Evolutionary conservation across 306 rosid genomes (phyloP).

Genomic region (Acacia melanoxylon): DNA sequence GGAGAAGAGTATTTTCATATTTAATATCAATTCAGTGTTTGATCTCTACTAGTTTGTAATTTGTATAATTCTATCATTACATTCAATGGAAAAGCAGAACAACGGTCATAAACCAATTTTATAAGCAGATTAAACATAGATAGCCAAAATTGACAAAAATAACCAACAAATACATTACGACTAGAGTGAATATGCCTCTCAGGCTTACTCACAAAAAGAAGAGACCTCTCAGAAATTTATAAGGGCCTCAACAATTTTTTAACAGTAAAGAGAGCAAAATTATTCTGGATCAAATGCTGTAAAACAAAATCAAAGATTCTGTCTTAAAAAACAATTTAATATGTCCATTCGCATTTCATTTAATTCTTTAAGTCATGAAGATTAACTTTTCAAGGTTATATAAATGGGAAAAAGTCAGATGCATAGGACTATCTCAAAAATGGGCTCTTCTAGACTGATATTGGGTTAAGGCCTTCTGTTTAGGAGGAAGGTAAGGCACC

Average conservation of each 20-base stretch:
- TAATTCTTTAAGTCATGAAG: neutral
- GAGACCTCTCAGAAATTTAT: neutral
- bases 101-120: neutral
- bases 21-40: no score
- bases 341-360: neutral
- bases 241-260: neutral
- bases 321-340: no score
- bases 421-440: neutral
- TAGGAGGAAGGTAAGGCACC: neutral
- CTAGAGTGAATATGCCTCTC: neutral
- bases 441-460: neutral
- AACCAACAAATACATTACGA: neutral
- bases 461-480: neutral
- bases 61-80: no score
- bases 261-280: neutral
- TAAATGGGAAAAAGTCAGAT: neutral
- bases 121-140: no score
- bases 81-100: neutral
- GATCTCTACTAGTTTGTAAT: no score
- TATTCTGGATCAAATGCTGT: neutral
- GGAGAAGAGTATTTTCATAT: no score
- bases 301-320: no score
- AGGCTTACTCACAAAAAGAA: neutral
- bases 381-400: neutral
- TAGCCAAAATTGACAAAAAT: neutral